A percentile compares a stretch with the other conserved stretches of the same genome.
Conservation (phyloP, 371 early-diverging fungal species). For the Choanephora cucurbitarum region DNA sequence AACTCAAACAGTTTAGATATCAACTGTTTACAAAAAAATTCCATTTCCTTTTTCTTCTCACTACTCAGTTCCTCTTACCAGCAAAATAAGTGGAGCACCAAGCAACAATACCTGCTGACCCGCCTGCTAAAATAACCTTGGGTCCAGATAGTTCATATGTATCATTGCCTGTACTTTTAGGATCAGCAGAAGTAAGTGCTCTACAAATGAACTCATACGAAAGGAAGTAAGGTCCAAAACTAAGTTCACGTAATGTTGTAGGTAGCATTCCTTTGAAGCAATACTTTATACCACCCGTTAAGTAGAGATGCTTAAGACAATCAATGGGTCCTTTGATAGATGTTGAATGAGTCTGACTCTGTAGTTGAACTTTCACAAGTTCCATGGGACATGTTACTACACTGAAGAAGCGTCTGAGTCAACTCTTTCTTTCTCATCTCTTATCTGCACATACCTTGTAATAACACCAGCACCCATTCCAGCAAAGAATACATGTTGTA, state of each 20-base stretch:
- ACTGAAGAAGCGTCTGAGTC: constrained; percentile 10
- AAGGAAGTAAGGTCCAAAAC: constrained; percentile 80
- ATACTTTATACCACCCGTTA: constrained; percentile 61
- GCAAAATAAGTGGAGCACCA: constrained; percentile 82
- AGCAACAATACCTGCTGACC: constrained; percentile 73
- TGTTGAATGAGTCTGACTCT: constrained; percentile 47
- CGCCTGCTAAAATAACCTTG: constrained; percentile 71
- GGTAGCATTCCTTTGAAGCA: constrained; percentile 67
- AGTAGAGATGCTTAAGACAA: constrained; percentile 59
- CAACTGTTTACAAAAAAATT: too few relatives aligned
- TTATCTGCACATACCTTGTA: constrained; percentile 48
- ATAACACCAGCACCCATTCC: constrained; percentile 66
- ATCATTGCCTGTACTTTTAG: constrained; percentile 1
- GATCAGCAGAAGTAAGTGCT: constrained; percentile 23
- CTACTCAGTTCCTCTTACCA: constrained; percentile 31
- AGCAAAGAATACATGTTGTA: constrained; percentile 59
- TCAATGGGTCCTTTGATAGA: constrained; percentile 57
- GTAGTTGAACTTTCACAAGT: constrained; percentile 65
- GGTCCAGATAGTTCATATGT: constrained; percentile 50
- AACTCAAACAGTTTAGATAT: background rate
- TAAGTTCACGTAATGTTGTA: constrained; percentile 70
- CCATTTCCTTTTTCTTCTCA: too few relatives aligned
- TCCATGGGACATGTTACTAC: constrained; percentile 68
- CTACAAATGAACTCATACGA: constrained; percentile 68
- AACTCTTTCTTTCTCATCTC: background rate